Conservation (phyloP, 352 stramenopile species). For the Phytopythium delawarense region DNA sequence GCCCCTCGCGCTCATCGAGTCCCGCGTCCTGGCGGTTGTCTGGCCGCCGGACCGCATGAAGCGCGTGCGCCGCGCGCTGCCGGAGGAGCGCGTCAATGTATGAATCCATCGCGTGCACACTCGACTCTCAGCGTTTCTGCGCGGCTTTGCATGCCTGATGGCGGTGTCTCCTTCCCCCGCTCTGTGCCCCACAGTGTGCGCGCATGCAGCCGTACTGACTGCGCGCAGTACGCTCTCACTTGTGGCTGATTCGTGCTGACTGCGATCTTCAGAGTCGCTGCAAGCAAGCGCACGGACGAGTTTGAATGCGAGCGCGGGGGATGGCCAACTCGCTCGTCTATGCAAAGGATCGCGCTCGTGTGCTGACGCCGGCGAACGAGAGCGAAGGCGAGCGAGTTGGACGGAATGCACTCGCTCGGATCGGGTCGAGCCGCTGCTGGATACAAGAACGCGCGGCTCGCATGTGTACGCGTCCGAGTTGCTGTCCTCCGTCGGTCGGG, state of each 20-base stretch:
- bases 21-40: slow-evolving; percentile 70
- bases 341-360: background rate
- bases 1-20: slow-evolving; percentile 78
- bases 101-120: slow-evolving; percentile 12
- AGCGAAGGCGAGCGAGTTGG: background rate
- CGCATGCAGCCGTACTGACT: too few relatives aligned
- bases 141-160: too few relatives aligned
- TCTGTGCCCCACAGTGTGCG: too few relatives aligned
- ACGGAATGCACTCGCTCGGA: background rate
- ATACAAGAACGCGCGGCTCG: background rate
- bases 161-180: too few relatives aligned
- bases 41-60: slow-evolving; percentile 71
- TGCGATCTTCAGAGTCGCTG: background rate
- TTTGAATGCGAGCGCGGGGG: background rate
- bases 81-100: slow-evolving; percentile 51
- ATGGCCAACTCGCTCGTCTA: background rate
- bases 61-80: slow-evolving; percentile 47
- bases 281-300: background rate
- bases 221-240: background rate
- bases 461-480: too few relatives aligned
- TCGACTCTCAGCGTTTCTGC: too few relatives aligned
- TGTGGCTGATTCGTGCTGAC: background rate
- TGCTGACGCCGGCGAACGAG: background rate
- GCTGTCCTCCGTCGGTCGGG: too few relatives aligned
- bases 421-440: background rate